Percentiles rank a stretch among this genome's conserved stretches.
Conservation (phyloP, 2,329 filamentous ascomycete genomes). For the Venturia effusa region DNA sequence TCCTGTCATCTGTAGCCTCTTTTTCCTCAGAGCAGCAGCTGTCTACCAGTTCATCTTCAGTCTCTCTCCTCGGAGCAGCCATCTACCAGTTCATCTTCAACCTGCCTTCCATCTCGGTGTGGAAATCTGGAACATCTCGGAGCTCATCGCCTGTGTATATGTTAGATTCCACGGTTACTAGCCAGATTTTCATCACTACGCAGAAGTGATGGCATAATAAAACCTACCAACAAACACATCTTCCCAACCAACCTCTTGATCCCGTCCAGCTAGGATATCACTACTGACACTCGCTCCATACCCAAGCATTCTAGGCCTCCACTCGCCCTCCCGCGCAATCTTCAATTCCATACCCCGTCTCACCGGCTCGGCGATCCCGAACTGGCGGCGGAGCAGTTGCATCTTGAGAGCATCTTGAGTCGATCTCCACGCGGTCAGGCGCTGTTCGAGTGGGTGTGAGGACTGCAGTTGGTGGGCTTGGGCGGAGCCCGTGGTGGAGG, state of each 20-base stretch:
- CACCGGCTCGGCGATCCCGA: slow-evolving; percentile 86
- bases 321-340: slow-evolving; percentile 70
- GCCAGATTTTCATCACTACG: not conserved
- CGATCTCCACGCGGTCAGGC: slow-evolving; percentile 78
- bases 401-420: slow-evolving; percentile 84
- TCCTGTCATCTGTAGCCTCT: not conserved
- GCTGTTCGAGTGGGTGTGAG: slow-evolving; percentile 81
- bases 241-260: slow-evolving; percentile 77
- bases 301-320: slow-evolving; percentile 62
- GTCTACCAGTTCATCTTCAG: slow-evolving; percentile 47
- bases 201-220: slow-evolving; percentile 18
- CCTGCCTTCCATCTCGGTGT: slow-evolving; percentile 90
- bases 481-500: slow-evolving; percentile 27
- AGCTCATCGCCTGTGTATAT: slow-evolving; percentile 51
- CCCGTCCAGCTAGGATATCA: slow-evolving; percentile 75
- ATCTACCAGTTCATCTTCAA: slow-evolving; percentile 59
- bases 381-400: slow-evolving; percentile 75
- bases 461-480: slow-evolving; percentile 42
- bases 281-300: slow-evolving; percentile 68
- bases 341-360: slow-evolving; percentile 90
- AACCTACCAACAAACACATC: slow-evolving; percentile 67
- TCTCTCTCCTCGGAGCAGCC: not conserved
- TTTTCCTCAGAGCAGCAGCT: not conserved
- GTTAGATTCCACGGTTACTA: not conserved
- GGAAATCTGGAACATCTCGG: slow-evolving; percentile 59